phyloP scores from a whole-genome alignment of 2,329 filamentous ascomycete genomes.

The Colletotrichum trifolii region DNA sequence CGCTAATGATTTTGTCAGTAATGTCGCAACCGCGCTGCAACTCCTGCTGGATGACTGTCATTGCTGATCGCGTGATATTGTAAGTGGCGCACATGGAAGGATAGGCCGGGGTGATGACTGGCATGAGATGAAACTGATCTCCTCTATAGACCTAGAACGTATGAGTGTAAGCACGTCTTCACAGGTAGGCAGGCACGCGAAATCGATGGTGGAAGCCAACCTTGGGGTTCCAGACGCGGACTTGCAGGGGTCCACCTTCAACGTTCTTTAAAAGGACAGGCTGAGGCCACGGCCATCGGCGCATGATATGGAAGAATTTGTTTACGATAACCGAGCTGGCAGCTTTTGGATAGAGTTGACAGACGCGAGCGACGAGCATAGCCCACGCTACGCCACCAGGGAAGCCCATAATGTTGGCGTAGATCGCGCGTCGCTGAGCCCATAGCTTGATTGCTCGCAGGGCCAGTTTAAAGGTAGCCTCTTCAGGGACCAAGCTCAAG shows the following conservation, averaged over 20 bases:
- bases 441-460: conserved; percentile 94
- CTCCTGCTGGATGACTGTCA: conserved; percentile 85
- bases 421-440: conserved; percentile 92
- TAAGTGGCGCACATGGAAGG: conserved; percentile 98
- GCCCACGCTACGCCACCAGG: conserved; percentile 98
- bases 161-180: conserved; percentile 30
- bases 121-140: conserved; percentile 92
- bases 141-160: conserved; percentile 74
- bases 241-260: conserved; percentile 82
- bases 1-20: conserved; percentile 81
- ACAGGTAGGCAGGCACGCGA: neutral
- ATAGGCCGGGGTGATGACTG: conserved; percentile 96
- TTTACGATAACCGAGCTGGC: conserved; percentile 87
- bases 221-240: conserved; percentile 94
- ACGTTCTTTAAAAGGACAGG: conserved; percentile 92
- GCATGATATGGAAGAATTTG: conserved; percentile 95
- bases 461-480: conserved; percentile 88
- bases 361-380: conserved; percentile 95
- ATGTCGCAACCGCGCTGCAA: conserved; percentile 82
- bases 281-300: conserved; percentile 91
- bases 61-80: conserved; percentile 89
- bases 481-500: conserved; percentile 86
- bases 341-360: conserved; percentile 94
- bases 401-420: conserved; percentile 96
- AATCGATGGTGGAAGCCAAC: conserved; percentile 53